Base-by-base conservation (phyloP, 2,329 filamentous ascomycete species). In the Penicillium olsonii region DNA sequence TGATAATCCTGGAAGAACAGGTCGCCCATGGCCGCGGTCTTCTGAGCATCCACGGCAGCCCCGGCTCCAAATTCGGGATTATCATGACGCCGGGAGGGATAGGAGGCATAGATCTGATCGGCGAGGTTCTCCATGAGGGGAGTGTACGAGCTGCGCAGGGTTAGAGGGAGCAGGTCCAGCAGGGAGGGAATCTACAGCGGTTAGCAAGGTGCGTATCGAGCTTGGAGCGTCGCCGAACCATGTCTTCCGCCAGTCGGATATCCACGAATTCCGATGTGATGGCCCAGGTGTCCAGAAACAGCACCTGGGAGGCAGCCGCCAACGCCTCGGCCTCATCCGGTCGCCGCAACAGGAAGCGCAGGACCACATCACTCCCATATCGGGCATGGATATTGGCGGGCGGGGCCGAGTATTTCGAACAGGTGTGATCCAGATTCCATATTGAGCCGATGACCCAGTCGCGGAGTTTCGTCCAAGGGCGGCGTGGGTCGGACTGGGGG, bases 1-100 rank as follows among this genome's bases (percentile, higher is more conserved):
- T 96, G 94, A 69, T 96, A 99, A 65, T 96, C 85, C 43, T 84
- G 82, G 73, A 99, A 97, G 75, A 96, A 97, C 33, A 95, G 77
- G 64, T 91, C 90, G 15, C 66, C 56, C 34, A 67, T 59, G 11
- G 63, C 70, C 39, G 56, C 68, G 45, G 72, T 54, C 61, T 63
- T 43, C 55, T 65, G 51, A 52, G 63, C 42, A 52, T 62, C 48
- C 53, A 71, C 46, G 59, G 67, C 58, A 59, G 67, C 65, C 15
- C 55, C 59, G 20, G 61, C 50, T 26, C 62, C 56, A 24, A 60
- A 57, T 27, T 64, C 63, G 8, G 61, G 55, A 31, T 63, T 51
- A 17, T 56, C 62, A 57, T 55, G 68, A 65, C 62, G 48, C 63
- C 68, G 55, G 5, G 78, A 75, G 2, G 87, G 87, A 61, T 89